Percentiles rank a stretch among this genome's conserved stretches.
Conservation (phyloP, 2,329 filamentous ascomycete genomes). For the Xylariales sp. region DNA sequence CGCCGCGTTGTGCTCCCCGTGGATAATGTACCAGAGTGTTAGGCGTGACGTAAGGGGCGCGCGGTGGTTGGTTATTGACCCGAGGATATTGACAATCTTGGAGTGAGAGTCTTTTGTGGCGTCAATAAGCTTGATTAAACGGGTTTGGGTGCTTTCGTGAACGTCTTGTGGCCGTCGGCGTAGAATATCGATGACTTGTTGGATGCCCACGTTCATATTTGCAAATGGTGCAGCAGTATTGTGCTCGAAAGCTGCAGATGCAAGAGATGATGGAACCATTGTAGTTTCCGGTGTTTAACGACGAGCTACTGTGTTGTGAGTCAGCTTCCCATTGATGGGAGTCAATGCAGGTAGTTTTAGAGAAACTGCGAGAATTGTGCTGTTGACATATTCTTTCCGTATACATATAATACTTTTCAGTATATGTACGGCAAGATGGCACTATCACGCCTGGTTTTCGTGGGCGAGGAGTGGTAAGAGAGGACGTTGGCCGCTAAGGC, state of each 20-base stretch:
- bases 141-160: not conserved
- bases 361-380: not conserved
- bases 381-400: not conserved
- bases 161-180: not conserved
- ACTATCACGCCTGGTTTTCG: not conserved
- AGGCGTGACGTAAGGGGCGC: not conserved
- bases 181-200: not conserved
- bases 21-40: not conserved
- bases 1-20: not conserved
- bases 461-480: not conserved
- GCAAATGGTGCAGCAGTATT: too few species aligned
- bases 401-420: not conserved
- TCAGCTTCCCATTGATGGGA: not conserved
- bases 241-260: not conserved
- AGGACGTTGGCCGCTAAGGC: too few species aligned
- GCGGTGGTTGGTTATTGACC: not conserved
- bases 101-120: too few species aligned
- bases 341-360: not conserved
- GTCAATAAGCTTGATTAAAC: not conserved
- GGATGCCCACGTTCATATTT: not conserved
- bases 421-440: not conserved
- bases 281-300: not conserved
- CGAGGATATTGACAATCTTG: not conserved
- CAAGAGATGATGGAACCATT: not conserved
- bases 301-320: not conserved